Evolutionary conservation across 2,329 filamentous ascomycete species (phyloP).

Genomic region (Ceratocystis destructans): DNA sequence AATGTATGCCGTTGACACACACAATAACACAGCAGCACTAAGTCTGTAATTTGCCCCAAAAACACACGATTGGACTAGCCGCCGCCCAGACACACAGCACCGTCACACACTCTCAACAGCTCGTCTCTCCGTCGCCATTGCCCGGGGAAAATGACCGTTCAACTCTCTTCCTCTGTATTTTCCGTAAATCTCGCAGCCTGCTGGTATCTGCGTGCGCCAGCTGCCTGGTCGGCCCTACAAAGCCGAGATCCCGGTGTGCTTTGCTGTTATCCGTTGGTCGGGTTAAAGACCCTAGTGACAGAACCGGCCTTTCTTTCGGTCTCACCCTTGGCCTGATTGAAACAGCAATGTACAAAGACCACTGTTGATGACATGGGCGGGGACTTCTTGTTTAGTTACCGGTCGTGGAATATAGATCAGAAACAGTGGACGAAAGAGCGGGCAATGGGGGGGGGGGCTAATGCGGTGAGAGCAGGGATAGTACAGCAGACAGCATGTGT

Average conservation of each 20-base stretch:
- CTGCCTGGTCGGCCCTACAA: not conserved
- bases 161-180: not conserved
- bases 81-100: no score
- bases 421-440: no score
- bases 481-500: no score
- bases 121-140: not conserved
- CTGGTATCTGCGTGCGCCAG: not conserved
- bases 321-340: not conserved
- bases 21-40: no score
- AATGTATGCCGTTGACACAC: no score
- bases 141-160: not conserved
- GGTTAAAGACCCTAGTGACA: not conserved
- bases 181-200: not conserved
- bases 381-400: no score
- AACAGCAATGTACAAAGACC: not conserved
- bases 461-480: no score
- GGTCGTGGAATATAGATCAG: no score
- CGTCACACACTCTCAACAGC: not conserved
- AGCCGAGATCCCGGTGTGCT: not conserved
- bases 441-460: no score
- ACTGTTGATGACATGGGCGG: not conserved
- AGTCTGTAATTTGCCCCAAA: no score
- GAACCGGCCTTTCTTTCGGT: not conserved
- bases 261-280: not conserved
- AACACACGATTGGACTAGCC: no score